A percentile compares a stretch with the other conserved stretches of the same genome.
These are phyloP conservation scores for Papiliotrema flavescens DNA, from an alignment of 1,284 basidiomycete genomes.

Conservation along the genomic window DNA sequence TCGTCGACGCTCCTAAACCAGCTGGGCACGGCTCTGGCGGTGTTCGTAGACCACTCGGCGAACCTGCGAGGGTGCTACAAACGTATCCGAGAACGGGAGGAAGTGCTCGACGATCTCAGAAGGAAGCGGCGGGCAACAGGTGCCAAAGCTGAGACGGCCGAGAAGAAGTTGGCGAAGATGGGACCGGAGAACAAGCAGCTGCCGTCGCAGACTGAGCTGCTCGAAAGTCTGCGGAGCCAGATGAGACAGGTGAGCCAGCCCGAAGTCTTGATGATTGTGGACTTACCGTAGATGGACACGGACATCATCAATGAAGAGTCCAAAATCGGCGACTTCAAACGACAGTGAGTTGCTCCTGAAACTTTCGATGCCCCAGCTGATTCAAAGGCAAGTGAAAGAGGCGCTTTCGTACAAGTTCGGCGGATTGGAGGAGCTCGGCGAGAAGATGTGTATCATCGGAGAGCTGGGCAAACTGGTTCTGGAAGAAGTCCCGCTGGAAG, in stretches of 20 bases:
- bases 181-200: conserved; percentile 85
- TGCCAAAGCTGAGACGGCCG: conserved; percentile 76
- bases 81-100: conserved; percentile 72
- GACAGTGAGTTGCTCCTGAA: conserved; percentile 46
- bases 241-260: conserved; percentile 55
- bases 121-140: conserved; percentile 64
- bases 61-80: conserved; percentile 61
- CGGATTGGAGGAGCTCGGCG: conserved; percentile 76
- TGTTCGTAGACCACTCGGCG: conserved; percentile 70
- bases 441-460: conserved; percentile 80
- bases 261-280: background rate
- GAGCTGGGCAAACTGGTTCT: conserved; percentile 76
- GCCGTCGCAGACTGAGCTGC: conserved; percentile 65
- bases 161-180: conserved; percentile 89
- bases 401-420: conserved; percentile 86
- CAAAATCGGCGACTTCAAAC: conserved; percentile 78
- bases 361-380: background rate
- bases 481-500: conserved; percentile 73
- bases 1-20: conserved; percentile 68
- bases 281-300: conserved; percentile 59
- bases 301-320: conserved; percentile 84
- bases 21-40: conserved; percentile 65
- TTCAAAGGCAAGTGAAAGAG: conserved; percentile 50
- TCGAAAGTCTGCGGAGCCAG: conserved; percentile 72
- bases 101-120: conserved; percentile 73